phyloP scores from a whole-genome alignment of 805 yeast genomes.

The Jamesozyma hellenica region DNA sequence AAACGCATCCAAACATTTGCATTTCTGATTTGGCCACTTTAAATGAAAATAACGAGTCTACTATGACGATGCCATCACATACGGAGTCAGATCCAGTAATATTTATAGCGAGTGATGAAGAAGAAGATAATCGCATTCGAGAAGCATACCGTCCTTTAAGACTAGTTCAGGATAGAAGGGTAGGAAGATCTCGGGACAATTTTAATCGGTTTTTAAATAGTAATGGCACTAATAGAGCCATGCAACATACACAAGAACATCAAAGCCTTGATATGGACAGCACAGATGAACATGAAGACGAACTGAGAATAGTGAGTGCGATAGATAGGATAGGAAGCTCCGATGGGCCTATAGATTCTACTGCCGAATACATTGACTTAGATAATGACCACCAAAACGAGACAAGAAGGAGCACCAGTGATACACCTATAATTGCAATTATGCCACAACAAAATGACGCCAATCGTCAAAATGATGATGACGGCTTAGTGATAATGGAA shows the following conservation, averaged over 20 bases:
- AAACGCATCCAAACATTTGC: neutral
- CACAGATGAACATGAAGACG: slow-evolving; percentile 11
- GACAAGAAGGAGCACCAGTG: neutral
- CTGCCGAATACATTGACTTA: slow-evolving; percentile 23
- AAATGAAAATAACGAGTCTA: no score
- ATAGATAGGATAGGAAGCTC: slow-evolving; percentile 6
- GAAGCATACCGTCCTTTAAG: slow-evolving; percentile 9
- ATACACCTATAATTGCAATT: neutral
- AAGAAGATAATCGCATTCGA: slow-evolving; percentile 16
- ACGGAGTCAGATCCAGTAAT: slow-evolving; percentile 10
- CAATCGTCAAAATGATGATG: slow-evolving; percentile 16
- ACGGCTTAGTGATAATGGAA: slow-evolving; percentile 25
- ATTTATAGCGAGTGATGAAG: slow-evolving; percentile 24
- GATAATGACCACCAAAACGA: slow-evolving; percentile 12
- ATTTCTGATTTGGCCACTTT: no score
- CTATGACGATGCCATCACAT: no score
- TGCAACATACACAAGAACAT: neutral
- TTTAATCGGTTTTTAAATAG: slow-evolving; percentile 10
- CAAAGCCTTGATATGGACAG: neutral
- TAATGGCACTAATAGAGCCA: slow-evolving; percentile 4
- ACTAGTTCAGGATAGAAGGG: slow-evolving; percentile 9
- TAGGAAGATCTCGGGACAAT: slow-evolving; percentile 13
- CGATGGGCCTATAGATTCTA: slow-evolving; percentile 15
- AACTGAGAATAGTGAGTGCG: slow-evolving; percentile 14
- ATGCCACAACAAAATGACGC: neutral